Evolutionary conservation across 1,284 basidiomycete species (phyloP).

Genomic region (Cerioporus squamosus): DNA sequence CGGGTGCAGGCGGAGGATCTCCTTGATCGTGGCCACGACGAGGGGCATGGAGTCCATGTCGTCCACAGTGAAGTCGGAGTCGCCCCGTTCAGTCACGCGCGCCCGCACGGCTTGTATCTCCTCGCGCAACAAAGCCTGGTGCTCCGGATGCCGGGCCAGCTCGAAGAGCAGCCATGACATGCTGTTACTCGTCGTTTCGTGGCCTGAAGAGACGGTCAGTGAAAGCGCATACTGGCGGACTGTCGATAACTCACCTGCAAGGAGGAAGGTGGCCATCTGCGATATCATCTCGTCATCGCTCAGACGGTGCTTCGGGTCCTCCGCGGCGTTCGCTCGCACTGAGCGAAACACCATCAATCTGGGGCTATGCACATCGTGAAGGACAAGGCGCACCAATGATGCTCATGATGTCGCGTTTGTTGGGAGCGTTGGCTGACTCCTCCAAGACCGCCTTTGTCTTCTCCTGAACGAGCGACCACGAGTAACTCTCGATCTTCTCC

Average conservation of each 20-base stretch:
- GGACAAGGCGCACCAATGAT: constrained; percentile 37
- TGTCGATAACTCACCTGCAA: constrained; percentile 15
- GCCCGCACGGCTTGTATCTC: constrained; percentile 44
- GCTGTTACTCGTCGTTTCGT: constrained; percentile 55
- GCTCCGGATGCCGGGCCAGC: constrained; percentile 42
- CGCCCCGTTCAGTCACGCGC: constrained; percentile 42
- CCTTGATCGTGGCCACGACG: constrained; percentile 53
- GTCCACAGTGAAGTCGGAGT: constrained; percentile 41
- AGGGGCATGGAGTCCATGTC: constrained; percentile 60
- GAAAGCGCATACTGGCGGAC: background rate
- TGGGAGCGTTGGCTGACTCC: constrained; percentile 19
- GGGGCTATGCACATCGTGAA: background rate
- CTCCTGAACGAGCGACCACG: constrained; percentile 37
- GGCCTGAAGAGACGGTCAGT: constrained; percentile 37
- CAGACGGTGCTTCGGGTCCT: constrained; percentile 47
- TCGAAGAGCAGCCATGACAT: constrained; percentile 46
- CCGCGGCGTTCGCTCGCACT: constrained; percentile 59
- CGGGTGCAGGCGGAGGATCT: constrained; percentile 37
- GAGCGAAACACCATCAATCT: background rate
- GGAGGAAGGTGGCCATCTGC: constrained; percentile 51
- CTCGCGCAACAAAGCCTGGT: constrained; percentile 43
- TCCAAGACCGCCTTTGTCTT: constrained; percentile 39
- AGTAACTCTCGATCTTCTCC: constrained; percentile 29
- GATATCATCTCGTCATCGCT: constrained; percentile 51
- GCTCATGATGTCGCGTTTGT: constrained; percentile 44